Percentiles rank a stretch among this genome's conserved stretches.
These are phyloP conservation scores for Bjerkandera adusta DNA, from an alignment of 1,284 basidiomycete species.

Conservation along the genomic window DNA sequence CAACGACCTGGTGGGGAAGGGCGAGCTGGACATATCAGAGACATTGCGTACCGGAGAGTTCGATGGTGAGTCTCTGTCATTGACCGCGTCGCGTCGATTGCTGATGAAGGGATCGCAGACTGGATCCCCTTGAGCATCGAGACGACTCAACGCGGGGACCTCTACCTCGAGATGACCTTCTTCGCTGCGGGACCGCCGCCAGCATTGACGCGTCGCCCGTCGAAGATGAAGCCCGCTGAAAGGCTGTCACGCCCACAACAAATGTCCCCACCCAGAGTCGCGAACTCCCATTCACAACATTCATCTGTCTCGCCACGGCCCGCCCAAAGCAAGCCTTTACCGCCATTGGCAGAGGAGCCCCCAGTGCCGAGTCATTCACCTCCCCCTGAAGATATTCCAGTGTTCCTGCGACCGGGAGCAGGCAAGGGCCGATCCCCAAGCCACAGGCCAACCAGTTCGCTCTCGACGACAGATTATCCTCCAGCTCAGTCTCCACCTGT, in stretches of 20 bases:
- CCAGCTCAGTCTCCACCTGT: background rate
- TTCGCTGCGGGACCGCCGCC: conserved; percentile 58
- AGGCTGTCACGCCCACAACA: conserved; percentile 32
- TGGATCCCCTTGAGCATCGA: conserved; percentile 63
- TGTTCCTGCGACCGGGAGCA: conserved; percentile 13
- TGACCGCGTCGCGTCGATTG: background rate
- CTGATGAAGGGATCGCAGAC: conserved; percentile 38
- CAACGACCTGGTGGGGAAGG: conserved; percentile 63
- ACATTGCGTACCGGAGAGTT: conserved; percentile 73
- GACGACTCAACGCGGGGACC: conserved; percentile 57
- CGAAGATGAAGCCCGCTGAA: conserved; percentile 44
- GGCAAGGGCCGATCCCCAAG: conserved; percentile 1
- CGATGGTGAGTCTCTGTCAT: conserved; percentile 50
- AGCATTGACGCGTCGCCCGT: conserved; percentile 40
- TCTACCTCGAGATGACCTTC: conserved; percentile 81
- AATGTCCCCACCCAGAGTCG: conserved; percentile 13
- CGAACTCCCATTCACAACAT: conserved; percentile 19
- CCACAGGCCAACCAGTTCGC: too few relatives aligned
- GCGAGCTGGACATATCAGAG: conserved; percentile 59
- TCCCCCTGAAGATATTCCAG: conserved; percentile 8
- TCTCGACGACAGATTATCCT: too few relatives aligned
- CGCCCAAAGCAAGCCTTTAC: conserved; percentile 36
- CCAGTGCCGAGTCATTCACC: background rate
- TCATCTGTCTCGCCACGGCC: conserved; percentile 38
- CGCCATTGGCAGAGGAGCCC: background rate